These are phyloP conservation scores for Helicosporidium sp. DNA, from an alignment of 139 green algal genomes.

Conservation along the genomic window DNA sequence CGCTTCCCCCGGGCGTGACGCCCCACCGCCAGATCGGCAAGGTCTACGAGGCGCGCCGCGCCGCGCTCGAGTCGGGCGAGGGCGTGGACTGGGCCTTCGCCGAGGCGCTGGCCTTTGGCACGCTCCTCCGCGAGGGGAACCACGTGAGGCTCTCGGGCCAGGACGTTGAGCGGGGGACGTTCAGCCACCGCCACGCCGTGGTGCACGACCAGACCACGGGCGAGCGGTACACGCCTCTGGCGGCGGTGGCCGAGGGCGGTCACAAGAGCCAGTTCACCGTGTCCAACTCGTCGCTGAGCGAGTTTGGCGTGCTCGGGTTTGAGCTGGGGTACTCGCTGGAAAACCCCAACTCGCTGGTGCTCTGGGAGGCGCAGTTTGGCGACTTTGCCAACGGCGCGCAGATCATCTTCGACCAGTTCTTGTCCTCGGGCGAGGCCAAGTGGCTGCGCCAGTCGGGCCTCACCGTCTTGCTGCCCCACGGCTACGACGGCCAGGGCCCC, in stretches of 20 bases:
- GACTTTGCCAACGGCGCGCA: slow-evolving; percentile 95
- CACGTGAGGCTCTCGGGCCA: slow-evolving; percentile 90
- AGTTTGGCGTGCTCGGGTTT: slow-evolving; percentile 94
- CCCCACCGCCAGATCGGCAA: slow-evolving; percentile 72
- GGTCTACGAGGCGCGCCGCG: slow-evolving; percentile 61
- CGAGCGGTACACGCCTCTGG: slow-evolving; percentile 57
- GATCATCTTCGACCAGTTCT: slow-evolving; percentile 92
- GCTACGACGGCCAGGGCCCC: slow-evolving; percentile 91
- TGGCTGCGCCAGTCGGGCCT: slow-evolving; percentile 74
- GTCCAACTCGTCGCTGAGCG: slow-evolving; percentile 59
- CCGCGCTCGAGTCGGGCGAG: slow-evolving; percentile 55
- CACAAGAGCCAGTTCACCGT: slow-evolving; percentile 46
- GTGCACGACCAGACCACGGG: slow-evolving; percentile 55
- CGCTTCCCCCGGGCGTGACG: slow-evolving; percentile 63
- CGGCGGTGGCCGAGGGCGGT: slow-evolving; percentile 61
- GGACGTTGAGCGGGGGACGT: slow-evolving; percentile 93
- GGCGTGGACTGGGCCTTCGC: slow-evolving; percentile 81
- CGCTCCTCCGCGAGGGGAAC: slow-evolving; percentile 83
- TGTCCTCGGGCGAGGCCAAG: slow-evolving; percentile 81
- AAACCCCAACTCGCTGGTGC: slow-evolving; percentile 84
- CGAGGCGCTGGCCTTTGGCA: slow-evolving; percentile 88
- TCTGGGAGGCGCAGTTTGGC: slow-evolving; percentile 94
- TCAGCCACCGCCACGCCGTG: slow-evolving; percentile 80
- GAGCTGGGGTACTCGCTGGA: slow-evolving; percentile 95
- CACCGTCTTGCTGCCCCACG: slow-evolving; percentile 80